Evolutionary conservation across 2,329 filamentous ascomycete species (phyloP), one percentile per base, ranked within the genome.

Genomic region (Clarireedia hainanense): DNA sequence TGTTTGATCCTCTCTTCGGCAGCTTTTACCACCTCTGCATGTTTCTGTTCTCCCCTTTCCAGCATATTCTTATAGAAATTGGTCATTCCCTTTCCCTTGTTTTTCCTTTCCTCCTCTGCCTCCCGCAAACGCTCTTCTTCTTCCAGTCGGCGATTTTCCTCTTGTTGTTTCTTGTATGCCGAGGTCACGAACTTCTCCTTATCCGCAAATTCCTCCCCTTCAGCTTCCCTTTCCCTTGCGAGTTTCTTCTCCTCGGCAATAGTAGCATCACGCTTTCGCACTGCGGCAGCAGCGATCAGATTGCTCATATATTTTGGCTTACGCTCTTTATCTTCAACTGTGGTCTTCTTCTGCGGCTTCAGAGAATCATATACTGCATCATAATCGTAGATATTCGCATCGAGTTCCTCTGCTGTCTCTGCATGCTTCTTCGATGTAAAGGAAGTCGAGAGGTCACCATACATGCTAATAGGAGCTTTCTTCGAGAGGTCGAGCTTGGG

Each of bases 111-210:
- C 65, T 88, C 79, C 39, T 76, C 79, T 64, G 85, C 86, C 64
- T 89, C 85, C 56, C 77, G 75, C 57, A 70, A 72, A 67, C 76
- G 80, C 72, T 94, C 88, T 67, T 89, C 87, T 61, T 84, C 86
- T 66, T 91, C 87, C 7, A 88, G 67, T 54, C 77, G 74, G 62
- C 77, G 75, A 61, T 89, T 84, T 70, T 91, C 89, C 68, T 86
- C 87, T 66, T 91, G 88, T 67, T 92, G 88, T 66, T 80, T 78
- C 74, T 88, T 89, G 69, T 94, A 95, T 37, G 88, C 88, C 57
- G 84, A 85, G 0, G 89, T 94, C 36, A 94, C 89, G 63, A 94
- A 94, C 71, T 86, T 89, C 68, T 94, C 89, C 73, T 91, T 94
- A 64, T 86, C 89, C 0, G 80, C 86, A 65, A 84, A 94, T 66